Base-by-base conservation (phyloP, 208 protist genomes). In the Wallacemonas sp. region DNA sequence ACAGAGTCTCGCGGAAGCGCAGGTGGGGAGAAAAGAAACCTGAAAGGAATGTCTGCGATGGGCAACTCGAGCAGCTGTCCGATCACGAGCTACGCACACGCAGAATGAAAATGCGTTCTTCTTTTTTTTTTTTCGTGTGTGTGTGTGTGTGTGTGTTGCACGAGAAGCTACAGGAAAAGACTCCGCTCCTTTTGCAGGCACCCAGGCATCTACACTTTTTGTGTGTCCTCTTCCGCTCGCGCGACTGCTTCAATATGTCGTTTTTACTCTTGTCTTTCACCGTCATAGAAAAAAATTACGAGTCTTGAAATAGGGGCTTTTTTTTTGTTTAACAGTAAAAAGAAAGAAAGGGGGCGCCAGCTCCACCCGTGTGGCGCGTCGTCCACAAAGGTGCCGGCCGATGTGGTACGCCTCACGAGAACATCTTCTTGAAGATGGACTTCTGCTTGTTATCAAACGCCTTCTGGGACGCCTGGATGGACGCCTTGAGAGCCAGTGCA, bases 361-460 rank as follows among this genome's bases (percentile, higher is more conserved):
- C n/a, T n/a, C n/a, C n/a, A n/a, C n/a, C n/a, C n/a, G n/a, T n/a
- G n/a, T n/a, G n/a, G n/a, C n/a, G n/a, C n/a, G n/a, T n/a, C n/a
- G n/a, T n/a, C n/a, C n/a, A n/a, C n/a, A n/a, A n/a, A n/a, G n/a
- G n/a, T n/a, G n/a, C n/a, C n/a, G n/a, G 48, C 25, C 29, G 7
- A 18, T 46, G 20, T 39, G 36, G 36, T 39, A 12, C 41, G 31
- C 12, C 25, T 77, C 71, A 92, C 26, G 77, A 65, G 44, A 96
- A 96, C 84, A 96, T 90, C 44, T 91, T 92, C 75, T 87, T 91
- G 67, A 87, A 96, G 4, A 85, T 32, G 0, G 74, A 70, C 52
- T 85, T 86, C 62, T 96, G 86, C 82, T 93, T 93, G 62, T 84
- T 70, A 31, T 94, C 82, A 33, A 82, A 92, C n/a, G 72, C 80